A percentile compares a stretch with the other conserved stretches of the same genome.
Conservation (phyloP, 2,329 filamentous ascomycete species). For the Sporothrix dimorphospora region DNA sequence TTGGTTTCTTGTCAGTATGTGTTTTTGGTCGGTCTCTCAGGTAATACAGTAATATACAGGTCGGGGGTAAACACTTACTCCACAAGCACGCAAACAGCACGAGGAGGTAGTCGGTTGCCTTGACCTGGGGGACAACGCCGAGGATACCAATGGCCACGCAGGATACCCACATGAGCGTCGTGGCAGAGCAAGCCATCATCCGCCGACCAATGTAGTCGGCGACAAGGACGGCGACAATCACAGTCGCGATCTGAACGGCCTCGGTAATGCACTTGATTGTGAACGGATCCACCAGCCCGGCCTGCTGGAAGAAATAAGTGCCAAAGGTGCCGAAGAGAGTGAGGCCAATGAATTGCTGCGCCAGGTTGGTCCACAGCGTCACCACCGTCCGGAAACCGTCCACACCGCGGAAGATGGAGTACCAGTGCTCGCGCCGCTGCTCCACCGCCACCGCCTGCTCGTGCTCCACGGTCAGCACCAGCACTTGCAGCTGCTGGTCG, state of each 20-base stretch:
- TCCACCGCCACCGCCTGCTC: constrained; percentile 36
- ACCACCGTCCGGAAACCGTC: constrained; percentile 40
- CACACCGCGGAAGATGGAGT: constrained; percentile 40
- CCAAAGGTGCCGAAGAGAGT: constrained; percentile 35
- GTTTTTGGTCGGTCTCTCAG: not conserved
- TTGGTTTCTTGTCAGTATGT: not conserved
- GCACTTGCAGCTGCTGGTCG: constrained; percentile 38
- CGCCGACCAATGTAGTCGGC: constrained; percentile 34
- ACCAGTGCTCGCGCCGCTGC: constrained; percentile 37
- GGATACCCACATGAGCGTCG: constrained; percentile 30
- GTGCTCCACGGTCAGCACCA: constrained; percentile 35
- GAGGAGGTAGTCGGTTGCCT: constrained; percentile 33
- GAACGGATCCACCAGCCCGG: constrained; percentile 38
- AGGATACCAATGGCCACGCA: constrained; percentile 35
- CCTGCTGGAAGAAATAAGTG: constrained; percentile 43
- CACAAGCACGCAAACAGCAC: constrained; percentile 36
- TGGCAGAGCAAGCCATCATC: constrained; percentile 30
- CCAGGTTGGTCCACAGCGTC: constrained; percentile 38
- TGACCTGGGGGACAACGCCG: constrained; percentile 30
- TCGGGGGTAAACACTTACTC: constrained; percentile 34
- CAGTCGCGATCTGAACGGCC: constrained; percentile 33
- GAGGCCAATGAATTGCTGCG: constrained; percentile 36
- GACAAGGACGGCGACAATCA: constrained; percentile 30
- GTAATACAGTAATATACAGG: too few relatives aligned
- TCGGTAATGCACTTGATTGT: constrained; percentile 29